phyloP scores from a whole-genome alignment of 768 basidiomycete genomes.

The Amanita polypyramis region DNA sequence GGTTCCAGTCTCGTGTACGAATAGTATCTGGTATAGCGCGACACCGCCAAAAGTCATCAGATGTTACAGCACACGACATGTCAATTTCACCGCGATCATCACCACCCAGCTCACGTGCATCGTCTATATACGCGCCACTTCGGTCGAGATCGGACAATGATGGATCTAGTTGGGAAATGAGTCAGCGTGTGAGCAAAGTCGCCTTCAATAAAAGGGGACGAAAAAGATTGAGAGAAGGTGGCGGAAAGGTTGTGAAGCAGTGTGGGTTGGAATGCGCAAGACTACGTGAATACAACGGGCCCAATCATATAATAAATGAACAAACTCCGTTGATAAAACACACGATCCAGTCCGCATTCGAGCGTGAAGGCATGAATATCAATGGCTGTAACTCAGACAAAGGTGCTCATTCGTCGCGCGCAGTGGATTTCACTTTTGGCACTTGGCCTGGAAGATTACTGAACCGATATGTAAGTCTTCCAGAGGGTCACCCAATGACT shows the following conservation, averaged over 20 bases:
- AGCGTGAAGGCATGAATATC: slow-evolving; percentile 2
- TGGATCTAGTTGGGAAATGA: slow-evolving; percentile 50
- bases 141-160: slow-evolving; percentile 44
- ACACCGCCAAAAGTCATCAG: slow-evolving; percentile 19
- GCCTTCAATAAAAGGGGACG: slow-evolving; percentile 17
- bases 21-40: slow-evolving; percentile 61
- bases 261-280: neutral
- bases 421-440: slow-evolving; percentile 51
- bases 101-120: slow-evolving; percentile 56
- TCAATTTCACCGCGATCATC: slow-evolving; percentile 25
- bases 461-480: slow-evolving; percentile 53
- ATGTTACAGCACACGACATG: neutral
- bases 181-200: slow-evolving; percentile 38
- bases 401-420: slow-evolving; percentile 29
- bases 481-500: neutral
- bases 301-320: slow-evolving; percentile 9
- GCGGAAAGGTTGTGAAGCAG: neutral
- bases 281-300: neutral
- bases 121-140: slow-evolving; percentile 75
- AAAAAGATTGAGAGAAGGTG: slow-evolving; percentile 12
- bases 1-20: slow-evolving; percentile 67
- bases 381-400: slow-evolving; percentile 17
- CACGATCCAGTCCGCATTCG: slow-evolving; percentile 13
- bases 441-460: slow-evolving; percentile 57
- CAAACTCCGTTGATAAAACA: slow-evolving; percentile 15